Evolutionary conservation across 352 stramenopile genomes (phyloP).

Genomic region (Globisporangium nodosum): DNA sequence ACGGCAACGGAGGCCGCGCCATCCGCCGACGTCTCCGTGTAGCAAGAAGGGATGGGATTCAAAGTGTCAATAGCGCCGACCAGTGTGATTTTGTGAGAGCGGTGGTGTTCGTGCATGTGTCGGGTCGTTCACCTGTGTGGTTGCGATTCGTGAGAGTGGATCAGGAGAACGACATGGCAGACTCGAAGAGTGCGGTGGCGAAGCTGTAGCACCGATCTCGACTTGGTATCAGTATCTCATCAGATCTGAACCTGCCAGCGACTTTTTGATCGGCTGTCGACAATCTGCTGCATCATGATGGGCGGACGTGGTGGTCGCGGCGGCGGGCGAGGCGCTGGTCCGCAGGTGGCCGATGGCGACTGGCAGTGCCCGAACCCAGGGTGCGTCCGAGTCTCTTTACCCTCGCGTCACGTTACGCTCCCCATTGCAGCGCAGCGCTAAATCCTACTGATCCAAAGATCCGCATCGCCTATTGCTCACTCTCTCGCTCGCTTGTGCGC

Average conservation of each 20-base stretch:
- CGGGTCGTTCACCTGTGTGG: too few relatives aligned
- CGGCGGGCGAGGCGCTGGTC: conserved; percentile 33
- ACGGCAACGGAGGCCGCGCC: conserved; percentile 6
- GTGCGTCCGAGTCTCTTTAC: conserved; percentile 15
- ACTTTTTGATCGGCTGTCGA: not conserved
- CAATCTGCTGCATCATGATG: conserved; percentile 13
- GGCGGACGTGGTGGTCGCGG: conserved; percentile 22
- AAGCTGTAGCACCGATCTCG: too few relatives aligned
- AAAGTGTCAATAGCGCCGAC: not conserved
- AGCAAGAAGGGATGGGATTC: not conserved
- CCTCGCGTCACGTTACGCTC: not conserved
- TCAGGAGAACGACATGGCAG: not conserved
- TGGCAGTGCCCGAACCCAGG: conserved; percentile 80
- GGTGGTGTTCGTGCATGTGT: too few relatives aligned
- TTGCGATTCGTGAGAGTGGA: too few relatives aligned
- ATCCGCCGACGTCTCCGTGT: not conserved
- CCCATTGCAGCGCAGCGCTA: not conserved
- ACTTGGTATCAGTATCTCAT: not conserved
- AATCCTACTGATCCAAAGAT: not conserved
- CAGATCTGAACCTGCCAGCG: not conserved
- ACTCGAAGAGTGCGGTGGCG: not conserved
- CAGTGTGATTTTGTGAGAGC: too few relatives aligned
- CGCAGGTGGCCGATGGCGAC: conserved; percentile 61
- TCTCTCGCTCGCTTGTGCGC: not conserved
- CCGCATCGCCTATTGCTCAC: not conserved